A percentile compares a stretch with the other conserved stretches of the same genome.
Evolutionary conservation across 192 early-diverging fungal genomes (phyloP).

Genomic region (Phlyctochytrium bullatum): DNA sequence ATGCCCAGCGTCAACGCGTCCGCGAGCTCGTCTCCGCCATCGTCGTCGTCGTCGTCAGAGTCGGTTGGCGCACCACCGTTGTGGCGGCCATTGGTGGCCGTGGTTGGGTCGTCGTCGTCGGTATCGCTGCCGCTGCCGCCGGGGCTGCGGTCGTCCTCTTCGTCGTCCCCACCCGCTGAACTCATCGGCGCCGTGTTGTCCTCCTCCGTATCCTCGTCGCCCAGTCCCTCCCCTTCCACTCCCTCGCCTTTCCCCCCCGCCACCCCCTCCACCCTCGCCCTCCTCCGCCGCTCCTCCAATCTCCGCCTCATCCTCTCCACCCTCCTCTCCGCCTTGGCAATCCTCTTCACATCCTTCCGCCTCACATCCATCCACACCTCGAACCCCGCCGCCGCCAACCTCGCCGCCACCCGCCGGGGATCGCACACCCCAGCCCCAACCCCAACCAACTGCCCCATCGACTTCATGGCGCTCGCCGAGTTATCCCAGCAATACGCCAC

Average conservation of each 20-base stretch:
- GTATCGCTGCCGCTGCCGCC: no score
- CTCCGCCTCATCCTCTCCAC: not conserved
- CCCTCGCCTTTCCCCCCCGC: not conserved
- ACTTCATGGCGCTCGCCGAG: not conserved
- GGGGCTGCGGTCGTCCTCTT: not conserved
- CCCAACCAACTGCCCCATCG: not conserved
- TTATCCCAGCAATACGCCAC: slow-evolving; percentile 8
- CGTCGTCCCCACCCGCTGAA: not conserved
- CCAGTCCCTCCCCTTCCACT: not conserved
- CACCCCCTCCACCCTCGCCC: not conserved
- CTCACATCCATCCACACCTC: slow-evolving; percentile 6
- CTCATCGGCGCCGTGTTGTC: not conserved
- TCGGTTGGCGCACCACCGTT: no score
- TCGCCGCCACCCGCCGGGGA: not conserved
- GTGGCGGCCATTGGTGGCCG: no score
- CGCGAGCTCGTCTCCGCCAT: slow-evolving; percentile 3
- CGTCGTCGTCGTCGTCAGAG: not conserved
- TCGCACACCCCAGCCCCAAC: slow-evolving; percentile 3
- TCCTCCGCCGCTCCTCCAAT: not conserved
- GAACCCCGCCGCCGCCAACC: not conserved
- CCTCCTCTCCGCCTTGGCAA: not conserved
- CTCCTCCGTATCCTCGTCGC: not conserved
- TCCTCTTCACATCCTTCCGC: not conserved
- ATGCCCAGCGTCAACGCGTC: slow-evolving; percentile 8
- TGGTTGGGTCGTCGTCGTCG: no score